phyloP scores from a whole-genome alignment of 805 yeast genomes.

The Candida chauliodis region DNA sequence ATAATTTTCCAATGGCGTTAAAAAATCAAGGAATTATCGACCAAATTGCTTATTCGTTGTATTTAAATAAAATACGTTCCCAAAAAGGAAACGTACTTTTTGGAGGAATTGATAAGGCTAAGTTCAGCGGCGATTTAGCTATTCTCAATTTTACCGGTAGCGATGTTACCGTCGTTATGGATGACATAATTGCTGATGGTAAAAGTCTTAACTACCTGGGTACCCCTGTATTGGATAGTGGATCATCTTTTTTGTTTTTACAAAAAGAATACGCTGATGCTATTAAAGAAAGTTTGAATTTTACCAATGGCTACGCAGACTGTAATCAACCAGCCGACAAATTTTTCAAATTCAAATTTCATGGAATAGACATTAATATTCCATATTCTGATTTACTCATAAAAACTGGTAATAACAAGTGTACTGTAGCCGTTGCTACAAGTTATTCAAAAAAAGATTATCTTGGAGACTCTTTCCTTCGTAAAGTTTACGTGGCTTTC shows the following conservation, averaged over 20 bases:
- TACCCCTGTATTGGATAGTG: conserved; percentile 50
- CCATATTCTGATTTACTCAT: conserved; percentile 13
- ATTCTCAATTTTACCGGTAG: background rate
- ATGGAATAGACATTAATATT: conserved; percentile 16
- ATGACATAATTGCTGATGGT: background rate
- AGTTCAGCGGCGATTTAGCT: conserved; percentile 19
- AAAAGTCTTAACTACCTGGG: background rate
- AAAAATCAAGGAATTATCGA: conserved; percentile 26
- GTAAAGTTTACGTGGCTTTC: conserved; percentile 4
- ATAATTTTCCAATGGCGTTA: conserved; percentile 29
- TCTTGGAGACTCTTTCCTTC: conserved; percentile 8
- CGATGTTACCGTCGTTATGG: conserved; percentile 2
- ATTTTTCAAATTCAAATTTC: conserved; percentile 41
- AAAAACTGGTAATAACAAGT: conserved; percentile 23
- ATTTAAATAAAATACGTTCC: conserved; percentile 17
- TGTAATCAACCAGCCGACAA: conserved; percentile 28
- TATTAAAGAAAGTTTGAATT: background rate
- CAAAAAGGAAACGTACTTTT: conserved; percentile 20
- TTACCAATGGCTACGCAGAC: conserved; percentile 14
- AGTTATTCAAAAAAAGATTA: background rate
- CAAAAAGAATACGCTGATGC: conserved; percentile 25
- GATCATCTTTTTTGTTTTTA: conserved; percentile 49
- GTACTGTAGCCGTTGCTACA: conserved; percentile 40
- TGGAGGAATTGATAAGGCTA: conserved; percentile 26
- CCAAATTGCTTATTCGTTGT: conserved; percentile 29